Evolutionary conservation across 73 alveolate species (phyloP), one percentile per base, ranked within the genome.

Genomic region (Tetrahymena borealis): DNA sequence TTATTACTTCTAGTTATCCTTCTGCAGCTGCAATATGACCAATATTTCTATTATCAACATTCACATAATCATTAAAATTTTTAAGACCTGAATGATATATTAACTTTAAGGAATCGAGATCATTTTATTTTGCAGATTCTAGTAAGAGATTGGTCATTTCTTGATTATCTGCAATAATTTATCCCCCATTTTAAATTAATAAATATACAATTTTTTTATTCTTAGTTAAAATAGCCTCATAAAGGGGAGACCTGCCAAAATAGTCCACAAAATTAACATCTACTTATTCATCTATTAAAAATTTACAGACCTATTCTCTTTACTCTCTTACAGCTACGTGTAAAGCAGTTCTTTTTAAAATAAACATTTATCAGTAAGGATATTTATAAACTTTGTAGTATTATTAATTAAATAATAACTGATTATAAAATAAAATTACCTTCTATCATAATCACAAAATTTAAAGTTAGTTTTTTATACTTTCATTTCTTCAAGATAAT

Each of bases 201-300:
- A 39, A 38, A 9, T 79, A 93, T 79, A 93, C 78, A 38, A 85
- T 78, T 32, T 79, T 78, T 85, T 93, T 93, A 36, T 93, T 90
- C 79, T 90, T 85, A 10, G 35, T 12, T 4, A 93, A n/a, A n/a
- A 93, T 79, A 10, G 40, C 91, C 4, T 93, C 95, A 93, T 85
- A 93, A 60, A 93, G 42, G 3, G 95, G 95, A 1, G 95, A 32
- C 35, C 91, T 79, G 15, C 95, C 95, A 35, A 85, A 85, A n/a
- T 93, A 93, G 78, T 93, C 95, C 2, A 32, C 42, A 12, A 90
- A 92, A 41, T 93, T 93, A 12, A 93, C 78, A 18, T 93, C 93
- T 0, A 85, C 95, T n/a, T 93, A 37, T 18, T 93, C 95, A 38
- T 79, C 93, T 24, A 93, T 38, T 32, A 93, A 42, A 41, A 79